Base-by-base conservation (phyloP, 345 rosid genomes). In the Salix suchowensis region DNA sequence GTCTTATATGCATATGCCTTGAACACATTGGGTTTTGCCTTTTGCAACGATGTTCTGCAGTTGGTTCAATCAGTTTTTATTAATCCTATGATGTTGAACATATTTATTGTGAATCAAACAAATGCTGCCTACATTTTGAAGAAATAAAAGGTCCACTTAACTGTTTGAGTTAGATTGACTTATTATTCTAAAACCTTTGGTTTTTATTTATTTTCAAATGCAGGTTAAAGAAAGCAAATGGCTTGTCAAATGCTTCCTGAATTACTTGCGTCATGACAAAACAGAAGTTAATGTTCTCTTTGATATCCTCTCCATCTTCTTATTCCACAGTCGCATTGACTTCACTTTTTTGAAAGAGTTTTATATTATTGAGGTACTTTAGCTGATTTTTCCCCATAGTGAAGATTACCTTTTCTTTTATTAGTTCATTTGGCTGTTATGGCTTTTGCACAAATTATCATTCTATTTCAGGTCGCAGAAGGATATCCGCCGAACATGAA, bases 201-300 rank as follows among this genome's bases (percentile, higher is more conserved):
- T 37, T 15, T 28, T 54, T 19, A 12, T 32, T 84, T 7, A n/a
- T 67, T 74, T 71, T 69, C 70, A 76, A 70, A 76, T 81, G 83
- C 90, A 96, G 99, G 98, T 93, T 67, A 96, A 96, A 84, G 98
- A 93, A 88, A 96, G 99, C 92, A 96, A 96, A 86, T 96, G 99
- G 99, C 98, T 96, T 75, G 89, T 96, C 78, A 93, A 93, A 78
- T 96, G 99, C 89, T 92, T 96, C 87, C 85, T 92, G 75, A 96
- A 91, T 88, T 96, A 96, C 85, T 76, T 92, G 54, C 88, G 92
- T 70, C 92, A 89, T 85, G 99, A 94, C 81, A 86, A 91, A 82
- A 79, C 85, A 15, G 97, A 96, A 91, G 86, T 92, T 67, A 89
- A 87, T 84, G 94, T 96, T 81, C 95, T 96, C 77, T 96, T 93